These are phyloP conservation scores for Rugosomyces carneus DNA, from an alignment of 1,284 basidiomycete genomes.

Conservation along the genomic window DNA sequence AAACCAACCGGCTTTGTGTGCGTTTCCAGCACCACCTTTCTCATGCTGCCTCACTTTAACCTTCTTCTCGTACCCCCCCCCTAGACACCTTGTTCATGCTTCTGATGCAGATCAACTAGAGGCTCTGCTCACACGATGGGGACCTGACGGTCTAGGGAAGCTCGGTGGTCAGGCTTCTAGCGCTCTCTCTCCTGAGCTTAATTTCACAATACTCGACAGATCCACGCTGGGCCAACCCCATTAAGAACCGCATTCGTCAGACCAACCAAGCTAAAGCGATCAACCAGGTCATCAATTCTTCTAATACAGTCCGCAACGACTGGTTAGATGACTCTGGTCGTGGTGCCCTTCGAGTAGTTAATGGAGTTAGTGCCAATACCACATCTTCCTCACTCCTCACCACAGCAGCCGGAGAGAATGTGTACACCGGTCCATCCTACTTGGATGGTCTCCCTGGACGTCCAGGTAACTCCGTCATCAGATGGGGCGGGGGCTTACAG, in stretches of 20 bases:
- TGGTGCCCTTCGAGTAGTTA: slow-evolving; percentile 73
- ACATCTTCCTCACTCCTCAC: slow-evolving; percentile 59
- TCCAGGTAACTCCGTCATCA: slow-evolving; percentile 54
- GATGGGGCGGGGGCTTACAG: slow-evolving; percentile 52
- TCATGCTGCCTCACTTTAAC: slow-evolving; percentile 17
- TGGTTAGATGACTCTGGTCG: slow-evolving; percentile 33
- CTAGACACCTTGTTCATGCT: slow-evolving; percentile 88
- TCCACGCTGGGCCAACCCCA: slow-evolving; percentile 85
- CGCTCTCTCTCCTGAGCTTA: slow-evolving; percentile 12
- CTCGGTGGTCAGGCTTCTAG: slow-evolving; percentile 63
- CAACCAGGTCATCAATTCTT: slow-evolving; percentile 71
- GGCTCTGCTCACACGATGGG: slow-evolving; percentile 85
- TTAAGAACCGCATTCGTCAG: slow-evolving; percentile 77
- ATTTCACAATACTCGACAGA: slow-evolving; percentile 43
- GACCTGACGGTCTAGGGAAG: slow-evolving; percentile 87
- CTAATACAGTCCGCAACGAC: slow-evolving; percentile 50
- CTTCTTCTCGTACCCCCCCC: slow-evolving; percentile 19
- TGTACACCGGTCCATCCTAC: slow-evolving; percentile 35
- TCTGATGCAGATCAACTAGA: slow-evolving; percentile 91
- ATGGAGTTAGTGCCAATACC: slow-evolving; percentile 59
- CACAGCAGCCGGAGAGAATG: slow-evolving; percentile 64
- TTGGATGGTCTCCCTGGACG: slow-evolving; percentile 53
- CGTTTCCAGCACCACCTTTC: slow-evolving; percentile 28
- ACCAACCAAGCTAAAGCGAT: slow-evolving; percentile 76
- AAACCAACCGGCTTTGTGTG: slow-evolving; percentile 81